Conservation (phyloP, 495 filamentous ascomycete genomes). For the Neurospora sp. region DNA sequence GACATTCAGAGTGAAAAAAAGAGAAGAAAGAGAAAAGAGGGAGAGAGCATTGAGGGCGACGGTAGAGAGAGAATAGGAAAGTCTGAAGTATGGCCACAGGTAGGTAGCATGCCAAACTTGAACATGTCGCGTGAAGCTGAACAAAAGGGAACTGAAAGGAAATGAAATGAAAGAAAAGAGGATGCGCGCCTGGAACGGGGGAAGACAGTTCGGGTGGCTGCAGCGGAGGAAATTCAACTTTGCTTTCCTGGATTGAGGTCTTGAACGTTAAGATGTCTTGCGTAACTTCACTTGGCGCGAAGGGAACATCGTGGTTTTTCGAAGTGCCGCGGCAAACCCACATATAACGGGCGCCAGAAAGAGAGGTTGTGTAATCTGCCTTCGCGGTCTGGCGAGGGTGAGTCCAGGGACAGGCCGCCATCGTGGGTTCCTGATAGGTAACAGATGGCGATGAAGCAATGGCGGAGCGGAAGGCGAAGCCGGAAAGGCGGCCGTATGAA, state of each 20-base stretch:
- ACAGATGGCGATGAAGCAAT: neutral
- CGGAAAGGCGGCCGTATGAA: neutral
- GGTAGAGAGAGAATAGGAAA: neutral
- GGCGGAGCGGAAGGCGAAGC: neutral
- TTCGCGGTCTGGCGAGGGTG: neutral
- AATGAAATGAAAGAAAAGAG: neutral
- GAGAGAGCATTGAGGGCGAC: neutral
- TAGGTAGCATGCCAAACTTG: neutral
- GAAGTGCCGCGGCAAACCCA: neutral
- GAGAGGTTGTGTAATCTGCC: neutral
- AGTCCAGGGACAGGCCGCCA: neutral
- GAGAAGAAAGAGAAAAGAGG: neutral
- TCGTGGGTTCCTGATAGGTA: neutral
- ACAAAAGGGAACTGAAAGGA: neutral
- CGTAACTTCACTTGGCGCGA: neutral
- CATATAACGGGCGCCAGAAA: neutral
- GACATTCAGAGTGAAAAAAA: too few species aligned
- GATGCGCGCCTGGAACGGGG: neutral
- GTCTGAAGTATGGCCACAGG: neutral
- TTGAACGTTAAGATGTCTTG: neutral
- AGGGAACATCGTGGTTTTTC: neutral
- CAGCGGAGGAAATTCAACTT: neutral
- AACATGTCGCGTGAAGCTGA: neutral
- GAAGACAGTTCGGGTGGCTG: neutral
- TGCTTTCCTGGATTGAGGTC: neutral